Conservation (phyloP, 495 filamentous ascomycete species). For the Chlorociboria aeruginascens region DNA sequence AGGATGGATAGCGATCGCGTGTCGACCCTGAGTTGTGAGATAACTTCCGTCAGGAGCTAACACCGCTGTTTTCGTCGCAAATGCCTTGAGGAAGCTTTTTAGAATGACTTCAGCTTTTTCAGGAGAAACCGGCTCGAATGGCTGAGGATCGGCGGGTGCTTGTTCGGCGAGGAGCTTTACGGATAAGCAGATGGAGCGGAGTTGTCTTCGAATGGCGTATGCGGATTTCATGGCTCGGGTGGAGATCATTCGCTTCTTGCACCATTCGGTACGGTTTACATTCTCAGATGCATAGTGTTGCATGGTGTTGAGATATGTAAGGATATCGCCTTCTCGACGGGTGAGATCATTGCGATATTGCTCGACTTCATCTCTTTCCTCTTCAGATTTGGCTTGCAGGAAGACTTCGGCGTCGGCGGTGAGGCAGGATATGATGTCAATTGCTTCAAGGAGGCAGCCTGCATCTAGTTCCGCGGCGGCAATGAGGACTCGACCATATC, state of each 20-base stretch:
- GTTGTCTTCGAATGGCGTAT: conserved; percentile 74
- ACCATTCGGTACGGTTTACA: conserved; percentile 64
- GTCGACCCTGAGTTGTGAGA: conserved; percentile 69
- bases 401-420: conserved; percentile 82
- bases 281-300: conserved; percentile 69
- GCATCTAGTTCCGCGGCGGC: conserved; percentile 59
- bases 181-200: conserved; percentile 49
- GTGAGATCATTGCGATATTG: conserved; percentile 58
- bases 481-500: conserved; percentile 69
- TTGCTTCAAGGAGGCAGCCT: conserved; percentile 67
- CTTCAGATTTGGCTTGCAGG: conserved; percentile 66
- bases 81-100: conserved; percentile 73
- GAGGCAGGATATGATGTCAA: conserved; percentile 84
- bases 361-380: conserved; percentile 67
- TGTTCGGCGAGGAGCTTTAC: conserved; percentile 30
- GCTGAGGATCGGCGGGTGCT: conserved; percentile 32
- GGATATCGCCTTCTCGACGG: conserved; percentile 76
- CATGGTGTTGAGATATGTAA: conserved; percentile 76
- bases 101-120: conserved; percentile 48
- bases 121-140: conserved; percentile 34
- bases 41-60: conserved; percentile 78
- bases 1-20: conserved; percentile 82
- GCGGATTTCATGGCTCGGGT: conserved; percentile 68
- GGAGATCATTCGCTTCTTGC: conserved; percentile 62
- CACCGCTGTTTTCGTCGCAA: conserved; percentile 70